These are phyloP conservation scores for Musa beccarii DNA, from an alignment of 176 grass and related monocot species.

Conservation along the genomic window DNA sequence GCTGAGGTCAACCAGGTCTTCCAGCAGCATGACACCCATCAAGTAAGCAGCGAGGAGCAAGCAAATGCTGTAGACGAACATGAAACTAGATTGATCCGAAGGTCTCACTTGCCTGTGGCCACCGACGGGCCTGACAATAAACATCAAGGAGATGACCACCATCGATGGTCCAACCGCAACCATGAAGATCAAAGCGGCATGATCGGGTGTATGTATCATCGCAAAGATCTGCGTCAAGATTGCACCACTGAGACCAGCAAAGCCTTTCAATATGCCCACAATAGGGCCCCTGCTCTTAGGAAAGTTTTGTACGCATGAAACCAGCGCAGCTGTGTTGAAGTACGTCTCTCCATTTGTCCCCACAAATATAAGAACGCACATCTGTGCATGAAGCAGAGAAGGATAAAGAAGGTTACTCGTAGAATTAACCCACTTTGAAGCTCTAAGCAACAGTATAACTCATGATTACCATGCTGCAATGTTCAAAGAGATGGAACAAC, in stretches of 20 bases:
- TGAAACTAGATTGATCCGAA: conserved; percentile 71
- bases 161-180: conserved; percentile 69
- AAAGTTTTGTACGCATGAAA: conserved; percentile 91
- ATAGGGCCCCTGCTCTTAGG: conserved; percentile 77
- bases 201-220: conserved; percentile 63
- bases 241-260: conserved; percentile 74
- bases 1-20: conserved; percentile 56
- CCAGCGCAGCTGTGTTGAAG: conserved; percentile 77
- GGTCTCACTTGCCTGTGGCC: conserved; percentile 64
- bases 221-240: conserved; percentile 74
- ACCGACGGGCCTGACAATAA: conserved; percentile 74
- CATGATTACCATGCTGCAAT: too few species aligned
- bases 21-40: conserved; percentile 74
- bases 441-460: background rate
- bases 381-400: conserved; percentile 37
- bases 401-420: background rate
- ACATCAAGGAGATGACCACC: conserved; percentile 70
- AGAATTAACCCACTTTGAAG: conserved; percentile 3
- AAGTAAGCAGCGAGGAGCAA: conserved; percentile 84
- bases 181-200: conserved; percentile 65
- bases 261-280: conserved; percentile 87
- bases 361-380: conserved; percentile 76
- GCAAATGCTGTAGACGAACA: conserved; percentile 72
- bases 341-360: conserved; percentile 87
- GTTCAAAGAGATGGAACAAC: too few species aligned